phyloP scores from a whole-genome alignment of 108 stramenopile genomes.

The Fragilariopsis cylindrus region DNA sequence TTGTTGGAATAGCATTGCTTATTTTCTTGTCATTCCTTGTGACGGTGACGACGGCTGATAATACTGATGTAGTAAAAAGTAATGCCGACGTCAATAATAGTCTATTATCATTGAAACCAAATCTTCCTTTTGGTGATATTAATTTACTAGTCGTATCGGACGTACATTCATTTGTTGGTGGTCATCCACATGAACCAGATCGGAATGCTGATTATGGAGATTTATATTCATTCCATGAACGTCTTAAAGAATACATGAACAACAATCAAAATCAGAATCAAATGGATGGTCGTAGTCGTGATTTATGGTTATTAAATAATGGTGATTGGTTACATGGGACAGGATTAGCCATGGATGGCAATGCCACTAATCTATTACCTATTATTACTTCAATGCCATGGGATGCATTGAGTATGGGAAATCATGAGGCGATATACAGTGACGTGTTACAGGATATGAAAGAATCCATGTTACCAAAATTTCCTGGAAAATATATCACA shows the following conservation, averaged over 20 bases:
- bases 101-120: conserved; percentile 9
- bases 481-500: conserved; percentile 12
- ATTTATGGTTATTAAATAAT: conserved; percentile 66
- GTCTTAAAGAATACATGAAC: conserved; percentile 30
- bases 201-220: conserved; percentile 72
- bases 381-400: conserved; percentile 75
- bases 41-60: background rate
- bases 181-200: conserved; percentile 57
- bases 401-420: conserved; percentile 72
- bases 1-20: too few species aligned
- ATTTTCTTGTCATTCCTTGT: too few species aligned
- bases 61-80: background rate
- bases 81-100: background rate
- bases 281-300: background rate
- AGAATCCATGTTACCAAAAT: background rate
- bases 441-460: conserved; percentile 32
- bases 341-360: conserved; percentile 43
- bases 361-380: conserved; percentile 46
- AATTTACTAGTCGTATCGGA: conserved; percentile 81
- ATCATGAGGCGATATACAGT: conserved; percentile 65
- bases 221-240: conserved; percentile 64
- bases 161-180: conserved; percentile 68
- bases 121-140: conserved; percentile 53
- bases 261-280: background rate
- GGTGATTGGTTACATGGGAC: conserved; percentile 53